A percentile compares a stretch with the other conserved stretches of the same genome.
These are phyloP conservation scores for Aurifilum marmelostoma DNA, from an alignment of 2,329 filamentous ascomycete species.

Conservation along the genomic window DNA sequence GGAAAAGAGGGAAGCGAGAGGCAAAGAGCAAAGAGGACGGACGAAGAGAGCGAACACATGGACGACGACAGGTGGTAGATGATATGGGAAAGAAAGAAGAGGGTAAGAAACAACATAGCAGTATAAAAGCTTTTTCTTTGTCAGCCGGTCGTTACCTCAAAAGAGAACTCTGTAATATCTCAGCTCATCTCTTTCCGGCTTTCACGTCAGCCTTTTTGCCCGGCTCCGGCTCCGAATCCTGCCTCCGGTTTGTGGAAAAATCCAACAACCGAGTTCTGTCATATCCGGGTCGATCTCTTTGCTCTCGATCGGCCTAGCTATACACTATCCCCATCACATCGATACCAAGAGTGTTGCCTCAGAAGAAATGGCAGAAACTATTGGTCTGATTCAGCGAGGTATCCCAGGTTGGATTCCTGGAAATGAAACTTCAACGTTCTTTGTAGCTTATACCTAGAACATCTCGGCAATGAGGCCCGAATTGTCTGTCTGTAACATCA, in stretches of 20 bases:
- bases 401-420: too few species aligned
- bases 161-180: neutral
- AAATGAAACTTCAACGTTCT: too few species aligned
- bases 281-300: neutral
- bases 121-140: too few species aligned
- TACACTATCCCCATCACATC: neutral
- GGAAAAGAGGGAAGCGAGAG: neutral
- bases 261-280: neutral
- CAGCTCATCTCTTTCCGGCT: neutral
- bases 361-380: neutral
- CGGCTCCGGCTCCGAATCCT: neutral
- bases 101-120: too few species aligned
- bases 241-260: constrained; percentile 17
- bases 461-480: neutral
- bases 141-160: neutral
- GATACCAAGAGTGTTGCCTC: neutral
- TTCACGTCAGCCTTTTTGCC: neutral
- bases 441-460: neutral
- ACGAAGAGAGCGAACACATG: neutral
- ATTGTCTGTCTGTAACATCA: neutral
- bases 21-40: neutral
- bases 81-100: too few species aligned
- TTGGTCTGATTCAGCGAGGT: too few species aligned
- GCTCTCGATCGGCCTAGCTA: too few species aligned
- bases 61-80: neutral